phyloP scores from a whole-genome alignment of 2,329 filamentous ascomycete genomes.

The Monosporascus sp. region DNA sequence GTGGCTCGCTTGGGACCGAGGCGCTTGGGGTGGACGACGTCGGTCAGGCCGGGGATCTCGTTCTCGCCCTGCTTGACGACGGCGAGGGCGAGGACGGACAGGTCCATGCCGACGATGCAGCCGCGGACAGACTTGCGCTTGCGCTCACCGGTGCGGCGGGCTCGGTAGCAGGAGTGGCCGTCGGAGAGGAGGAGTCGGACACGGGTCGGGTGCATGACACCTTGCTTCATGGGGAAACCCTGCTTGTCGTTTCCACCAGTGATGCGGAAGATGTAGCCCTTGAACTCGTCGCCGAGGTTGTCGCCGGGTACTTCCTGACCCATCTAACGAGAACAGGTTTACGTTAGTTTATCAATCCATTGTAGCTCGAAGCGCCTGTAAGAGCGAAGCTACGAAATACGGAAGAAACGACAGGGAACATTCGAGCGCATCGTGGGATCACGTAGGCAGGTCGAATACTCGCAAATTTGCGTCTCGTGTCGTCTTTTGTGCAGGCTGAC shows the following conservation, averaged over 20 bases:
- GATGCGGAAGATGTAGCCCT: constrained; percentile 99
- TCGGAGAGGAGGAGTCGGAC: constrained; percentile 93
- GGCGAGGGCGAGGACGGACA: constrained; percentile 88
- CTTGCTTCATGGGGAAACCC: constrained; percentile 99
- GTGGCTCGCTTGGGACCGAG: constrained; percentile 99
- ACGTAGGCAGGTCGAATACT: too few relatives aligned
- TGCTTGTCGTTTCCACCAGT: constrained; percentile 99
- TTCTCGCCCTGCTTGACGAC: constrained; percentile 97
- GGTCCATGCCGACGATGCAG: constrained; percentile 95
- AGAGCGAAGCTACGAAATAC: background rate
- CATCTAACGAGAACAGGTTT: constrained; percentile 51
- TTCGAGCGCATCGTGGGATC: background rate
- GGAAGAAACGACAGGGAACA: background rate
- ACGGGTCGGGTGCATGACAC: constrained; percentile 98
- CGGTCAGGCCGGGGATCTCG: constrained; percentile 94
- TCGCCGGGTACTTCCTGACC: constrained; percentile 89
- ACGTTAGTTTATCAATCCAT: constrained; percentile 28
- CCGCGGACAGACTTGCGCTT: constrained; percentile 99
- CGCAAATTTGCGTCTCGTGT: too few relatives aligned
- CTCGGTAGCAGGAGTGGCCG: constrained; percentile 98
- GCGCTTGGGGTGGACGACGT: constrained; percentile 97
- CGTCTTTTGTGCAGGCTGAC: too few relatives aligned
- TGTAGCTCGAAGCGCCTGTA: constrained; percentile 10
- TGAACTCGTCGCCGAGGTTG: constrained; percentile 97
- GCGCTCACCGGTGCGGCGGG: constrained; percentile 95